Evolutionary conservation across 2,329 filamentous ascomycete species (phyloP), one percentile per base, ranked within the genome.

Genomic region (Orbilia ellipsospora): DNA sequence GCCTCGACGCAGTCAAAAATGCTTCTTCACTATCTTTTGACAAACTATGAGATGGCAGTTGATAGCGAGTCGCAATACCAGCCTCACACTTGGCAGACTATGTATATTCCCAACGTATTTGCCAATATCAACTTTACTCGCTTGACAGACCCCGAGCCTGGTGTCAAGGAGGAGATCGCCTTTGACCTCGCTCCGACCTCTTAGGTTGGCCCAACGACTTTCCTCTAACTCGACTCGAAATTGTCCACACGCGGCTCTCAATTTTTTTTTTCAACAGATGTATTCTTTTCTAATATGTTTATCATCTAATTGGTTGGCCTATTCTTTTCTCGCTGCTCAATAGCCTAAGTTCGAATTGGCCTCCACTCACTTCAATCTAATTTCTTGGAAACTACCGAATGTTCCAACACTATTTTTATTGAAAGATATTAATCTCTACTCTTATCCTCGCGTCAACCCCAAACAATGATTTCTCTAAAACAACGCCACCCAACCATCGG

Each of bases 21-120:
- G 66, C 28, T 77, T 20, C 52, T 77, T 12, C 65, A 72, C 20
- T 72, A 77, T n/a, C 51, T 77, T 4, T 59, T 77, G 50, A 62
- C 66, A 5, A 77, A 70, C 23, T 77, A 72, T 44, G 66, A 77
- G 42, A 72, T 77, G n/a, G 52, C 50, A 3, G 23, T 31, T 8
- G 66, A 77, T 23, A 16, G 40, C 8, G 28, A 66, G 4, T 72
- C 65, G 2, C 40, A 61, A 13, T 72, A 70, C 26, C 48, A 70
- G 10, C 73, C 73, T 10, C 61, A 69, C 40, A 65, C 60, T 7
- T 66, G 52, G 55, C 73, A 77, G 31, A 77, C 73, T 3, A 77
- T 77, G 73, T 77, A 77, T 36, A 77, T 77, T 40, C 73, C 73
- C 10, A 77, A 77, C 15, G 8, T 64, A 2, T 51, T 52, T 15